These are phyloP conservation scores for Trichoderma atroviride DNA, from an alignment of 2,329 filamentous ascomycete species.

Conservation along the genomic window DNA sequence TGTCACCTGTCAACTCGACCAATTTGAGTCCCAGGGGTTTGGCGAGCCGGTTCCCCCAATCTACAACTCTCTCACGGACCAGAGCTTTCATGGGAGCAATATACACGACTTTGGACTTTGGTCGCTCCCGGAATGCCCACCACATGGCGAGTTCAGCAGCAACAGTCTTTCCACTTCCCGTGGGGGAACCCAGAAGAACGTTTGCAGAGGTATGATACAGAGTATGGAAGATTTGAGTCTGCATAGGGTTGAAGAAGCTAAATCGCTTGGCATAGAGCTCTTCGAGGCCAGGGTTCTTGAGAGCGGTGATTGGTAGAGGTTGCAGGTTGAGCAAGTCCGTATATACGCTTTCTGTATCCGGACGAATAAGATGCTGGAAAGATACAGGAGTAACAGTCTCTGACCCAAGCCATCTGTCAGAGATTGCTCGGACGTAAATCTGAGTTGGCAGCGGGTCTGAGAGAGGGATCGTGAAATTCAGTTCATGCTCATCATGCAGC, in stretches of 20 bases:
- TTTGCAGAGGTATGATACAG: slow-evolving; percentile 92
- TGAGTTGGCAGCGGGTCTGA: slow-evolving; percentile 92
- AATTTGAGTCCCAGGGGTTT: slow-evolving; percentile 83
- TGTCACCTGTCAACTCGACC: slow-evolving; percentile 94
- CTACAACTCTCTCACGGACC: slow-evolving; percentile 92
- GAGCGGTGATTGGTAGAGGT: slow-evolving; percentile 79
- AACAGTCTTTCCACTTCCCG: slow-evolving; percentile 96
- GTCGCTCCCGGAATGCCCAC: slow-evolving; percentile 96
- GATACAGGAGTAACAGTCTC: slow-evolving; percentile 95
- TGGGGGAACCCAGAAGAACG: slow-evolving; percentile 91
- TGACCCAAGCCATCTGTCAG: slow-evolving; percentile 93
- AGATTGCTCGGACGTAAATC: slow-evolving; percentile 93
- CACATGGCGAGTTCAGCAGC: slow-evolving; percentile 97
- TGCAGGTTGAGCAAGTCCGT: slow-evolving; percentile 92
- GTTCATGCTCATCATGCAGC: slow-evolving; percentile 92
- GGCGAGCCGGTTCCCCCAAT: slow-evolving; percentile 85
- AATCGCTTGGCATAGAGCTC: slow-evolving; percentile 88
- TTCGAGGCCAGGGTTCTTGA: slow-evolving; percentile 85
- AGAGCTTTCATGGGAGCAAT: slow-evolving; percentile 99
- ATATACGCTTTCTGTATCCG: slow-evolving; percentile 96
- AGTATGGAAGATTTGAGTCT: slow-evolving; percentile 97
- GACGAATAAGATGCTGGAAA: slow-evolving; percentile 95
- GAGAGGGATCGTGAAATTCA: slow-evolving; percentile 96
- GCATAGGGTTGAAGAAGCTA: slow-evolving; percentile 98
- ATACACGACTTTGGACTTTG: slow-evolving; percentile 96